Evolutionary conservation across 2,329 filamentous ascomycete genomes (phyloP).

Genomic region (Phyllosticta paracitricarpa): DNA sequence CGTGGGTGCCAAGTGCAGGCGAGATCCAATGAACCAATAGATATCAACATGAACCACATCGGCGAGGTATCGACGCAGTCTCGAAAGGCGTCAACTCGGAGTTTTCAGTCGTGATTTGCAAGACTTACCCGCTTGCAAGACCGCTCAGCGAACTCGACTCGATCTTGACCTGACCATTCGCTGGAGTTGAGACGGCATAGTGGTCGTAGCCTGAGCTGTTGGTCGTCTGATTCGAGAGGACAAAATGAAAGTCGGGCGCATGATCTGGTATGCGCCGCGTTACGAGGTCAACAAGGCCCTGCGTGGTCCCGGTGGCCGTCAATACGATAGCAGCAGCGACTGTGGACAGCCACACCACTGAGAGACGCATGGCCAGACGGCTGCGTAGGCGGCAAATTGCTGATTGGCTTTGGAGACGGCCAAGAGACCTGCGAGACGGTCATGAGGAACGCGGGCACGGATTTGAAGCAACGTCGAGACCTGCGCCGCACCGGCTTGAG

Average conservation of each 20-base stretch:
- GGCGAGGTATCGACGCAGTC: slow-evolving; percentile 34
- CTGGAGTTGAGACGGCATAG: not conserved
- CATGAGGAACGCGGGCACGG: not conserved
- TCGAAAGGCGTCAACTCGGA: not conserved
- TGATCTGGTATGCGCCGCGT: slow-evolving; percentile 17
- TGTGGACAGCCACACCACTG: not conserved
- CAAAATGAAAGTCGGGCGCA: slow-evolving; percentile 15
- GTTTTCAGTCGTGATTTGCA: not conserved
- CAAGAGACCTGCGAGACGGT: not conserved
- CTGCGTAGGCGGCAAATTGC: not conserved
- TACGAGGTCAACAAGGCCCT: slow-evolving; percentile 13
- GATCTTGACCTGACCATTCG: not conserved
- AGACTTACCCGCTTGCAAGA: not conserved
- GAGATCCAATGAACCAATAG: slow-evolving; percentile 39
- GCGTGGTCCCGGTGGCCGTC: not conserved
- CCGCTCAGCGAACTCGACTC: not conserved
- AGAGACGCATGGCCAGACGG: not conserved
- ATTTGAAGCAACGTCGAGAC: not conserved
- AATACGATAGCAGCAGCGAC: not conserved
- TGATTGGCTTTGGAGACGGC: not conserved
- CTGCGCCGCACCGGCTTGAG: not conserved
- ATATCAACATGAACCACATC: slow-evolving; percentile 36
- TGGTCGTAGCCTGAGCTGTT: not conserved
- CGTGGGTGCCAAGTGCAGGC: slow-evolving; percentile 24
- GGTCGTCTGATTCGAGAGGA: not conserved